Evolutionary conservation across 2,329 filamentous ascomycete species (phyloP).

Genomic region (Fusarium tuaranense): DNA sequence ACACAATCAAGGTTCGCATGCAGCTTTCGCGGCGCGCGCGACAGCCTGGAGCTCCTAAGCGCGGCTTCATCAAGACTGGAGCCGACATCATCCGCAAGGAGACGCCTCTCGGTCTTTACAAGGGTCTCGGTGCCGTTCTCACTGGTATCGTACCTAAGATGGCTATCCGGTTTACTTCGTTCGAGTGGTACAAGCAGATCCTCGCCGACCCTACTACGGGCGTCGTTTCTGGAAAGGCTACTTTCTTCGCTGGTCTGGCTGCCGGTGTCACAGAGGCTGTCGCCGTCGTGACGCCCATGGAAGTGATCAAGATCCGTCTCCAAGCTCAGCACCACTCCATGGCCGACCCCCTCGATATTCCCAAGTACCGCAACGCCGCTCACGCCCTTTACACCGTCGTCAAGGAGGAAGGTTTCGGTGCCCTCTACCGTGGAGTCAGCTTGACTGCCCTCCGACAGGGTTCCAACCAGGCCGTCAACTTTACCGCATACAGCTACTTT

Average conservation of each 20-base stretch:
- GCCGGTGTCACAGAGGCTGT: constrained; percentile 98
- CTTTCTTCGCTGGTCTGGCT: constrained; percentile 81
- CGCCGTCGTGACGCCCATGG: constrained; percentile 96
- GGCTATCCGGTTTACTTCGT: constrained; percentile 98
- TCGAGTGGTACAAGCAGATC: constrained; percentile 92
- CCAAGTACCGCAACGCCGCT: constrained; percentile 96
- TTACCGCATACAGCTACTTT: constrained; percentile 96
- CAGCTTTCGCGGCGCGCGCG: constrained; percentile 91
- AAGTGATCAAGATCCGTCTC: constrained; percentile 98
- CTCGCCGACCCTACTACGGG: constrained; percentile 78
- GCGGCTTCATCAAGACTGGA: constrained; percentile 90
- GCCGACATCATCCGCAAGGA: constrained; percentile 88
- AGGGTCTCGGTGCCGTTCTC: constrained; percentile 95
- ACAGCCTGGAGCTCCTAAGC: constrained; percentile 83
- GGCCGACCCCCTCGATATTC: constrained; percentile 94
- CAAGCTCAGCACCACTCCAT: constrained; percentile 98
- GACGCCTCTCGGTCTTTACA: constrained; percentile 94
- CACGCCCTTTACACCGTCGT: constrained; percentile 87
- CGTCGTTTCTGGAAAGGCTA: constrained; percentile 75
- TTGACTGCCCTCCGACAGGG: constrained; percentile 95
- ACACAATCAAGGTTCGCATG: constrained; percentile 99
- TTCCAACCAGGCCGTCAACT: constrained; percentile 98
- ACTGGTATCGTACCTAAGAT: constrained; percentile 99
- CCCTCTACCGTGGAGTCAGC: constrained; percentile 92
- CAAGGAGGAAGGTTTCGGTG: constrained; percentile 87